Evolutionary conservation across 306 rosid species (phyloP), one percentile per base, ranked within the genome.

Genomic region (Trichosanthes truncata): DNA sequence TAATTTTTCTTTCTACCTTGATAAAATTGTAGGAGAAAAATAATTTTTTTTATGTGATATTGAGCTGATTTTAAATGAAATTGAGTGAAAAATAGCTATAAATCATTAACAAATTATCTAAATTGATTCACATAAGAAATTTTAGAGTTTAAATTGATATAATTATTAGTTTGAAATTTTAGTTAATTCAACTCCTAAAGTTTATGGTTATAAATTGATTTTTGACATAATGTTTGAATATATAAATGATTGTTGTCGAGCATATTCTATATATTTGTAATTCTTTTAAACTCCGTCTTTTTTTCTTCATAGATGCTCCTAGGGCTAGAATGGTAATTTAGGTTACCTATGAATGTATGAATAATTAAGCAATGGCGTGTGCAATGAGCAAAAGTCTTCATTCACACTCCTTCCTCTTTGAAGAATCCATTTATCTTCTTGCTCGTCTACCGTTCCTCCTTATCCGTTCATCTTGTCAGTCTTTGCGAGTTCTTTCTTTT

Each of bases 381-480:
- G 46, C 20, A 17, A 10, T 18, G 78, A 29, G 35, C 45, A 49
- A 18, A 49, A 74, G 78, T 74, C 45, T 74, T 49, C 17, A 74
- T 7, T 74, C 78, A 74, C 60, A 49, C 45, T 31, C 57, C 43
- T 20, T 4, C 17, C 74, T 38, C 23, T 65, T 7, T 51, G 46
- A 65, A 51, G 72, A 86, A 85, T 86, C 90, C 84, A 73, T 86
- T 88, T 85, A 88, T 89, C 93, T 78, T 78, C 82, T 79, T 20
- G 9, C 60, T 43, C 45, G 29, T 87, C 86, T 80, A 81, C 76
- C 83, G 5, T 77, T 76, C 45, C 75, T 43, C 61, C 60, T 57
- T 67, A 62, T 72, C 82, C 65, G 77, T 57, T 78, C 74, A 46
- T 12, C 46, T 71, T 33, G 41, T 84, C 63, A 46, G 65, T 78